Evolutionary conservation across 176 grass and related monocot genomes (phyloP), one percentile per base, ranked within the genome.

Genomic region (Microstegium vimineum): DNA sequence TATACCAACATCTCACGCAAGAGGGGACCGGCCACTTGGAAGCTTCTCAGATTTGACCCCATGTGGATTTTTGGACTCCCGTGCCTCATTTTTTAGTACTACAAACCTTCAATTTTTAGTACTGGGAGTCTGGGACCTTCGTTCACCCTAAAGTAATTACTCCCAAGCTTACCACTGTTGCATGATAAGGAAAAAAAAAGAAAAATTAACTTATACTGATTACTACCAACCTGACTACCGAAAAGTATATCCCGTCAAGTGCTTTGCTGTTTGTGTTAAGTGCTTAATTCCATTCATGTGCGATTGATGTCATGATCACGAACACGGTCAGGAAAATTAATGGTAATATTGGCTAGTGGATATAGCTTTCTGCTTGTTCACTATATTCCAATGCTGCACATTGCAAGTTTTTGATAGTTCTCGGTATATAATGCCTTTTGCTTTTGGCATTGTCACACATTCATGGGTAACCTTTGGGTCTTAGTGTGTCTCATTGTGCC

Each of bases 1-100:
- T 61, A 47, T 80, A 38, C n/a, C n/a, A n/a, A n/a, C 38, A 73
- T 61, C 57, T 67, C 79, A 90, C 30, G 28, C 83, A 90, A 90
- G 31, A 75, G 76, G 69, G 40, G n/a, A 70, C 76, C 62, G 18
- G 28, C 76, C 70, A 63, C 62, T 86, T 74, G 67, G 59, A 82
- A 86, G 23, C 37, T 78, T 90, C 68, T 86, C 68, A 68, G 18
- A 41, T 77, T 81, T 77, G 73, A 78, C 31, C 27, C 52, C 74
- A 79, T 86, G 43, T 77, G 71, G 69, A 69, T 28, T 22, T 75
- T 52, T 69, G 56, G 70, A 69, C 14, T 83, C 34, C 15, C 32
- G 45, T 27, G 3, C 31, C 49, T 61, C 60, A 30, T 62, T 6
- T 74, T 82, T 6, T 8, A 27, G n/a, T n/a, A n/a, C n/a, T n/a